phyloP scores from a whole-genome alignment of 2,329 filamentous ascomycete genomes.

The Fusarium papillatum region DNA sequence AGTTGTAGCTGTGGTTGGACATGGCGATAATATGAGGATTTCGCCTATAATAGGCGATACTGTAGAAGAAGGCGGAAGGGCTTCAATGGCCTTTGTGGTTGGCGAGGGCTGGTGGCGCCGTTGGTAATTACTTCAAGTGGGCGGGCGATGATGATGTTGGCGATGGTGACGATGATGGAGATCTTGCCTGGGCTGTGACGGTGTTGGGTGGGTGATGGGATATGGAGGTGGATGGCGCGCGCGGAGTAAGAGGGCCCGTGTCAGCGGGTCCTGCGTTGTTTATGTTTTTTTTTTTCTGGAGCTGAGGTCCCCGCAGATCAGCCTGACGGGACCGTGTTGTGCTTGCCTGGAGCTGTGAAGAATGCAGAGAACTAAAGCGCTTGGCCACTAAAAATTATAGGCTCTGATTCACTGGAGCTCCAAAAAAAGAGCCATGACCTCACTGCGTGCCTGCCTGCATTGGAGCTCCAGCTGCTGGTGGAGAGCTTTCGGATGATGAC shows the following conservation, averaged over 20 bases:
- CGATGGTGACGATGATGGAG: conserved; percentile 30
- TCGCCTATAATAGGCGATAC: conserved; percentile 44
- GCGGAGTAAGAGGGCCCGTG: conserved; percentile 27
- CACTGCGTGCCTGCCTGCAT: not conserved
- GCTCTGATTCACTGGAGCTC: conserved; percentile 23
- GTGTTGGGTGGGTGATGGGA: conserved; percentile 31
- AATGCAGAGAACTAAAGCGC: not conserved
- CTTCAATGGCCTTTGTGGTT: not conserved
- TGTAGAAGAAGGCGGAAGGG: not conserved
- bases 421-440: conserved; percentile 4
- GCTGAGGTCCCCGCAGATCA: conserved; percentile 26
- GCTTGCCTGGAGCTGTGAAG: conserved; percentile 12
- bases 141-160: conserved; percentile 24
- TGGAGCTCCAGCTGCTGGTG: not conserved
- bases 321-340: not conserved
- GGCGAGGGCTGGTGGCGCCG: not conserved
- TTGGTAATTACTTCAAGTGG: not conserved
- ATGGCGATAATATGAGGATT: conserved; percentile 32
- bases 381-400: not conserved
- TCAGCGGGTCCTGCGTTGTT: conserved; percentile 37
- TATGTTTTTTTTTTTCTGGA: conserved; percentile 37
- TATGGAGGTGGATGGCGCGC: conserved; percentile 13
- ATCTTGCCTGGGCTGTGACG: conserved; percentile 25
- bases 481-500: conserved; percentile 7
- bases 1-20: conserved; percentile 60